Evolutionary conservation across 345 rosid genomes (phyloP).

Genomic region (Erodium maritimum): DNA sequence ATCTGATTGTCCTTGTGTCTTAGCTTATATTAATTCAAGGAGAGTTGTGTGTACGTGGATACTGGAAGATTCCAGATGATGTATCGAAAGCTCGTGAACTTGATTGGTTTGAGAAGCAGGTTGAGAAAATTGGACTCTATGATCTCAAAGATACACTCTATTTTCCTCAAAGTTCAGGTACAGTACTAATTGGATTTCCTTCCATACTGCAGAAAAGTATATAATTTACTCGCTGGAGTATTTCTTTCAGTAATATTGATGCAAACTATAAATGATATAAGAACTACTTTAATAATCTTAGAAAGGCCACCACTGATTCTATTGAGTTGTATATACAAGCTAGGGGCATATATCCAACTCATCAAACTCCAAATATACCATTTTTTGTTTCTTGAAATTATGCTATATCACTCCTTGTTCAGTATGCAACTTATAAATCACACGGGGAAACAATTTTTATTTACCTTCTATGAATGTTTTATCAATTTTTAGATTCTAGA

Average conservation of each 20-base stretch:
- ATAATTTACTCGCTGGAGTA: neutral
- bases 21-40: constrained; percentile 53
- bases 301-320: neutral
- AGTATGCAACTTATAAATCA: neutral
- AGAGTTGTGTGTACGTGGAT: constrained; percentile 72
- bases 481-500: constrained; percentile 37
- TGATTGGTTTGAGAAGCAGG: constrained; percentile 52
- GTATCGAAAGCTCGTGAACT: constrained; percentile 30
- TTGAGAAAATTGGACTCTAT: constrained; percentile 44
- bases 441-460: neutral
- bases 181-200: neutral
- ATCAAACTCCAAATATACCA: neutral
- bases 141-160: constrained; percentile 62
- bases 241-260: neutral
- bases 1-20: constrained; percentile 7
- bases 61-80: constrained; percentile 55
- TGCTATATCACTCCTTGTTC: neutral
- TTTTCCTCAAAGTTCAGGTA: constrained; percentile 63
- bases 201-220: neutral
- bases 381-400: neutral
- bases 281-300: neutral
- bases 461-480: constrained; percentile 3
- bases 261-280: neutral
- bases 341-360: neutral
- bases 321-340: neutral